Conservation (phyloP, 148 eudicot species). For the Oxyria digyna region DNA sequence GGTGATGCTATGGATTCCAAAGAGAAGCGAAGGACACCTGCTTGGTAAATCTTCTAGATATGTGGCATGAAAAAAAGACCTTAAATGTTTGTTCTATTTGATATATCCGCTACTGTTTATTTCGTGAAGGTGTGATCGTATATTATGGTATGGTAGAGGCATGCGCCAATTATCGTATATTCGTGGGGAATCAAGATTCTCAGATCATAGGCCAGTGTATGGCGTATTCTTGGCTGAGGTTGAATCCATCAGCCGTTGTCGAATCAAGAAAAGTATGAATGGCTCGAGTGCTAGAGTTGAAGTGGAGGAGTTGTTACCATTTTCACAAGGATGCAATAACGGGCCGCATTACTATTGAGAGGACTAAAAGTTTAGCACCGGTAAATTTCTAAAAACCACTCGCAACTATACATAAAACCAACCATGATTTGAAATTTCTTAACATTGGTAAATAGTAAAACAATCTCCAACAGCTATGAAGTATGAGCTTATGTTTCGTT, state of each 20-base stretch:
- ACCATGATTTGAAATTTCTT: too few relatives aligned
- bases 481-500: too few relatives aligned
- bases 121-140: conserved; percentile 91
- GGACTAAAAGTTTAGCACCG: too few relatives aligned
- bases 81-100: background rate
- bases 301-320: conserved; percentile 82
- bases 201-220: conserved; percentile 93
- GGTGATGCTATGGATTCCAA: conserved; percentile 70
- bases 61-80: background rate
- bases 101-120: background rate
- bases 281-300: conserved; percentile 65
- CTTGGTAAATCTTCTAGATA: conserved; percentile 49
- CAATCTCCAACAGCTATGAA: too few relatives aligned
- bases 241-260: conserved; percentile 51
- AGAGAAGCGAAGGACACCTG: conserved; percentile 93
- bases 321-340: too few relatives aligned
- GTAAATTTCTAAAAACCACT: too few relatives aligned
- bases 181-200: conserved; percentile 95
- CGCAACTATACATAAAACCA: too few relatives aligned
- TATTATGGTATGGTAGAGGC: conserved; percentile 85
- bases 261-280: conserved; percentile 52
- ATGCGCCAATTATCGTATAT: conserved; percentile 77
- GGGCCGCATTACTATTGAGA: background rate
- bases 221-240: conserved; percentile 78
- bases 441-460: too few relatives aligned